Conservation (phyloP, 2,329 filamentous ascomycete genomes). For the Trichoderma sp. region DNA sequence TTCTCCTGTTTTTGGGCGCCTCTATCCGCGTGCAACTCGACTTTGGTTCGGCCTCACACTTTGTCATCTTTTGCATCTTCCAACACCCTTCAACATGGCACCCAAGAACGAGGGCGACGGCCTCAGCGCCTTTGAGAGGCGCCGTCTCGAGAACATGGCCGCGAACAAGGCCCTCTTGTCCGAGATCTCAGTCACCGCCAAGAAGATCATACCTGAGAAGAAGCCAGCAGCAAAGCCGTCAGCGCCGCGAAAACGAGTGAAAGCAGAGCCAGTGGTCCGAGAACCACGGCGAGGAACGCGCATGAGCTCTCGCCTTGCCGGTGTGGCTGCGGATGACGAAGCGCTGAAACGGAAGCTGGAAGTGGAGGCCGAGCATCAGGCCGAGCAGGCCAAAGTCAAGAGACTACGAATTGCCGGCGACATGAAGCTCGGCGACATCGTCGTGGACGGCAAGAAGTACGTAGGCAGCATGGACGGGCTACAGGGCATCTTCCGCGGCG, state of each 20-base stretch:
- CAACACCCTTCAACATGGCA: constrained; percentile 45
- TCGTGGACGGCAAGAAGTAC: constrained; percentile 79
- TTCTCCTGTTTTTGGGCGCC: background rate
- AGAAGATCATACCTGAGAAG: constrained; percentile 64
- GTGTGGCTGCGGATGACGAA: constrained; percentile 52
- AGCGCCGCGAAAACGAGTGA: constrained; percentile 38
- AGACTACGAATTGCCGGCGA: constrained; percentile 56
- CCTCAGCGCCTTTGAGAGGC: constrained; percentile 84
- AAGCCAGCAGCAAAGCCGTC: constrained; percentile 52
- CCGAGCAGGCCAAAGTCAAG: constrained; percentile 57
- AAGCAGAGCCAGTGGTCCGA: constrained; percentile 49
- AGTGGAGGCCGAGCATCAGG: constrained; percentile 51
- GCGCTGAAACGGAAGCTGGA: constrained; percentile 55
- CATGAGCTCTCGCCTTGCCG: constrained; percentile 61
- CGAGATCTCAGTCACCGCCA: constrained; percentile 72
- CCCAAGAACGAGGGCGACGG: constrained; percentile 47
- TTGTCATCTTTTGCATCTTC: background rate
- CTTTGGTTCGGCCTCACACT: background rate
- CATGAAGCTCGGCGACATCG: constrained; percentile 73
- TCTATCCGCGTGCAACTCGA: background rate
- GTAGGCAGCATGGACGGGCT: constrained; percentile 68
- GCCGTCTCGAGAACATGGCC: constrained; percentile 82
- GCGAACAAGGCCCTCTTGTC: constrained; percentile 80
- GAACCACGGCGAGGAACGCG: constrained; percentile 56
- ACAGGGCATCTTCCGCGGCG: constrained; percentile 60